Evolutionary conservation across 148 eudicot species (phyloP), one percentile per base, ranked within the genome.

Genomic region (Rheum nobile): DNA sequence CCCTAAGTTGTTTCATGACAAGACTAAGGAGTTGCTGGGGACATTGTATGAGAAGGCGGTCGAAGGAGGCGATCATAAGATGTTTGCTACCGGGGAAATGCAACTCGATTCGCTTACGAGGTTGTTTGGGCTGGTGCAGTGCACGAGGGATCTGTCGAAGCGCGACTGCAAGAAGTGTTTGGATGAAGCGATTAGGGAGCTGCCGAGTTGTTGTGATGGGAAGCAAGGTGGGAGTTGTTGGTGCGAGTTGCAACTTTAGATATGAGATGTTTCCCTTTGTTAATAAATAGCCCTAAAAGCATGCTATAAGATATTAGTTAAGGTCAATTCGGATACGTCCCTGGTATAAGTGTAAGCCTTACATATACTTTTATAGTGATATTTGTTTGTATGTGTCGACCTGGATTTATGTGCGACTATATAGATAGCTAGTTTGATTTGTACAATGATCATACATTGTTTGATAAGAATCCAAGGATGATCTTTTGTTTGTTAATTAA

Each of bases 231-330:
- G 83, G 41, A 28, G 81, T 79, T 63, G 74, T 80, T 71, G 73
- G 79, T 34, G 83, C 83, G 55, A 84, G 85, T 67, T 85, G 87
- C 63, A 77, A 71, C 6, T 42, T 80, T 22, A 71, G 79, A 31
- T 85, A 75, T 67, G 87, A 85, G 83, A 85, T 76, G 2, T 82
- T 77, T 32, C 81, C 85, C 8, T 75, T 85, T 71, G 22, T 80
- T n/a, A 73, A 67, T 63, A 22, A 63, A 16, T 63, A 17, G 13
- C 12, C 7, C 21, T 48, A 5, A 1, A 10, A 11, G n/a, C n/a
- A n/a, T n/a, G n/a, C n/a, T n/a, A n/a, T n/a, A n/a, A n/a, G n/a
- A n/a, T n/a, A n/a, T n/a, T n/a, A n/a, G n/a, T n/a, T n/a, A 6
- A 38, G 41, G 41, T 38, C 1, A 38, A 38, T 38, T 6, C 41